Base-by-base conservation (phyloP, 2,329 filamentous ascomycete species). In the Paramyrothecium sp. region DNA sequence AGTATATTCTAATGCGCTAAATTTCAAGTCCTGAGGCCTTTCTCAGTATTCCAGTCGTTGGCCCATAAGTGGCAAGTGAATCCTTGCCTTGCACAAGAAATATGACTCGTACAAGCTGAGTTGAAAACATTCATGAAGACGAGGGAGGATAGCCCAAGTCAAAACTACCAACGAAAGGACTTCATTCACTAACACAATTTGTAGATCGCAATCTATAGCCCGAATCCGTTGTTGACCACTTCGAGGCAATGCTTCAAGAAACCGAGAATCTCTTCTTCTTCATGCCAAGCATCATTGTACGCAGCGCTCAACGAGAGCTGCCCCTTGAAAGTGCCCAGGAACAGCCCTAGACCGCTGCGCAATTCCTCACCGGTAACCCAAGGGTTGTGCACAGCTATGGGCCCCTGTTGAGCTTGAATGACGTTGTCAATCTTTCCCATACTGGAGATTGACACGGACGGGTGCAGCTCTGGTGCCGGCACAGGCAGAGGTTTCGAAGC, bases 301-400 rank as follows among this genome's bases (percentile, higher is more conserved):
- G 70, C 75, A 10, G 67, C 71, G 52, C 75, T 79, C 20, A 79
- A 57, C 0, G 63, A 69, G 48, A 79, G n/a, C 34, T 62, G 57
- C 0, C 70, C 73, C 3, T 67, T 63, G 54, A 70, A 78, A 0
- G 71, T 77, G 0, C 72, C 75, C 19, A 79, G 58, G 41, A 76
- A 79, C n/a, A 79, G n/a, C 0, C 65, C 73, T 16, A 73, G 19
- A 0, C 71, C 69, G 23, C 63, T 78, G 0, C 75, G 68, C 2
- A 79, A 63, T 56, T 79, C 77, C 55, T 80, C 77, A 0, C 76
- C 77, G 0, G 75, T 78, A 0, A 78, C 76, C 76, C 78, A 79
- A 1, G 76, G 75, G 13, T 73, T 61, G 2, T 67, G 51, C 0
- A 73, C 63, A 1, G 78, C 64, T 44, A 44, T 19, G 0, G 44